Percentiles rank a stretch among this genome's conserved stretches.
Conservation (phyloP, 2,329 filamentous ascomycete genomes). For the Dactylellina haptotyla region DNA sequence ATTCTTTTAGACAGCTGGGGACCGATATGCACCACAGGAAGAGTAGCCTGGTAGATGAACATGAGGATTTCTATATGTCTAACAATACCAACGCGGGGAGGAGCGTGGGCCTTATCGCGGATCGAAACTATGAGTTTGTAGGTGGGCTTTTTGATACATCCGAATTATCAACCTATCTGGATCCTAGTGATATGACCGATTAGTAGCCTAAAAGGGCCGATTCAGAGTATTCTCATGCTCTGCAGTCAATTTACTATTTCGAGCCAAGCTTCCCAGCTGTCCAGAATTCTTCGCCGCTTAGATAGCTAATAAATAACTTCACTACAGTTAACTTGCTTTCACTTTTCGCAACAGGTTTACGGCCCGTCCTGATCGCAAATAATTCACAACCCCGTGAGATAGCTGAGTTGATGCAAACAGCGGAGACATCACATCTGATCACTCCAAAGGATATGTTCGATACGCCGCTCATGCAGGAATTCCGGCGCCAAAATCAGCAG, state of each 20-base stretch:
- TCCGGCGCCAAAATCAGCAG: neutral
- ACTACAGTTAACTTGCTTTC: conserved; percentile 34
- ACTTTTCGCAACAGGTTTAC: conserved; percentile 26
- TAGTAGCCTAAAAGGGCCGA: too few species aligned
- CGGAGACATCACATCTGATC: conserved; percentile 3
- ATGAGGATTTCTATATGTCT: neutral
- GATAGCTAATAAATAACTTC: neutral
- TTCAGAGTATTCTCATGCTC: too few species aligned
- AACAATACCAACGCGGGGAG: neutral
- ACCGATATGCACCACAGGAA: conserved; percentile 19
- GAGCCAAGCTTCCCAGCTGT: too few species aligned
- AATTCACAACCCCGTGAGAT: conserved; percentile 27
- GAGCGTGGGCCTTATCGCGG: conserved; percentile 32
- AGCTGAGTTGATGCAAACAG: conserved; percentile 8
- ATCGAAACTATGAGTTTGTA: conserved; percentile 54
- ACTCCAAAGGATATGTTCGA: conserved; percentile 2
- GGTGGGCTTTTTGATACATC: conserved; percentile 37
- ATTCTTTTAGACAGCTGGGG: conserved; percentile 11
- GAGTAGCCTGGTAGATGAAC: neutral
- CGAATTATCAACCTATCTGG: too few species aligned
- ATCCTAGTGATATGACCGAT: too few species aligned
- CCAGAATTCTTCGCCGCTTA: neutral
- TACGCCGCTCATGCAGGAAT: neutral
- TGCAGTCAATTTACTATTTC: too few species aligned
- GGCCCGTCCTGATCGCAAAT: conserved; percentile 32